Conservation (phyloP, 2,329 filamentous ascomycete genomes). For the Penicillium sp. region DNA sequence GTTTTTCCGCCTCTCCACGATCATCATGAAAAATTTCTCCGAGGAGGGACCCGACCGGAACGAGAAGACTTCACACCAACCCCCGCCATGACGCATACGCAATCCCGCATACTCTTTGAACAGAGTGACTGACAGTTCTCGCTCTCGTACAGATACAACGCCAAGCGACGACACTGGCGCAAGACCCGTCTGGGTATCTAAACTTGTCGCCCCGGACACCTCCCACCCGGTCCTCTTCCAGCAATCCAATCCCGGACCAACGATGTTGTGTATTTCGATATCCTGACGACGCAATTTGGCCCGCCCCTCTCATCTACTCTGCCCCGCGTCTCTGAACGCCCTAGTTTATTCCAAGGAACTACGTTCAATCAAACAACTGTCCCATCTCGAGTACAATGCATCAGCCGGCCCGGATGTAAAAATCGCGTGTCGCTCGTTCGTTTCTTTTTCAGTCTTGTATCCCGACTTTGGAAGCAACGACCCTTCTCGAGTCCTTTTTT, state of each 20-base stretch:
- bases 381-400: not conserved
- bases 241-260: slow-evolving; percentile 24
- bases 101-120: not conserved
- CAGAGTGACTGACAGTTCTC: slow-evolving; percentile 2
- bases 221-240: slow-evolving; percentile 41
- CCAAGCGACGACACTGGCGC: slow-evolving; percentile 99
- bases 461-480: not conserved
- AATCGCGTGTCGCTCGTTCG: not conserved
- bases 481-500: not conserved
- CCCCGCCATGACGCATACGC: not conserved
- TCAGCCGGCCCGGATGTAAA: not conserved
- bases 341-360: slow-evolving; percentile 19
- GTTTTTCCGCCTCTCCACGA: not conserved
- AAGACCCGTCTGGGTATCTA: slow-evolving; percentile 99
- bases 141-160: slow-evolving; percentile 75
- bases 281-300: slow-evolving; percentile 15
- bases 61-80: not conserved
- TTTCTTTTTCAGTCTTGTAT: not conserved
- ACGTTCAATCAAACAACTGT: slow-evolving; percentile 16
- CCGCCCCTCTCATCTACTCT: slow-evolving; percentile 8
- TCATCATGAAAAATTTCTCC: not conserved
- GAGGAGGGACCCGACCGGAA: not conserved
- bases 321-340: slow-evolving; percentile 13
- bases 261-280: slow-evolving; percentile 16
- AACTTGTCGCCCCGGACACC: slow-evolving; percentile 36